A percentile compares a stretch with the other conserved stretches of the same genome.
phyloP scores from a whole-genome alignment of 768 basidiomycete genomes.

The Podaxis pistillaris region DNA sequence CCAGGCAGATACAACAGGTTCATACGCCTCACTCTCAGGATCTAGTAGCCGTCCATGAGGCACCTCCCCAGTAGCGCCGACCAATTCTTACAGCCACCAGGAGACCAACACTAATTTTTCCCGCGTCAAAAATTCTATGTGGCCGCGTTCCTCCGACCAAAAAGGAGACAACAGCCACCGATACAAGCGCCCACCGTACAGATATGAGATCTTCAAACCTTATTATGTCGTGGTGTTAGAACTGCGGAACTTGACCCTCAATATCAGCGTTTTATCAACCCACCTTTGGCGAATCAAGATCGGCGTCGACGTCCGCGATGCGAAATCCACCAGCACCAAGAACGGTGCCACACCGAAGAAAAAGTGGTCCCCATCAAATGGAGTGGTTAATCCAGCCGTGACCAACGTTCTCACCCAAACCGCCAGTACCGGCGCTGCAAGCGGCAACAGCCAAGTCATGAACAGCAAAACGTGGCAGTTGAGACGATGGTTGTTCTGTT shows the following conservation, averaged over 20 bases:
- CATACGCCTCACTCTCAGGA: not conserved
- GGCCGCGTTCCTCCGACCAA: constrained; percentile 65
- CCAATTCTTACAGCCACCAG: constrained; percentile 48
- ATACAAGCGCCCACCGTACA: constrained; percentile 52
- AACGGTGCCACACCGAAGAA: constrained; percentile 64
- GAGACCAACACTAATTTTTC: constrained; percentile 45
- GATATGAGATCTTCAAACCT: constrained; percentile 43
- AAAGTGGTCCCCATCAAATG: constrained; percentile 82
- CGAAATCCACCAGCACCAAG: constrained; percentile 60
- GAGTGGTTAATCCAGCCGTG: constrained; percentile 74
- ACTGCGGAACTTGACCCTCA: not conserved
- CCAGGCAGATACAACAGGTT: not conserved
- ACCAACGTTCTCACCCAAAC: constrained; percentile 89
- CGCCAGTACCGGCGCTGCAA: constrained; percentile 71
- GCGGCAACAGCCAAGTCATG: constrained; percentile 79
- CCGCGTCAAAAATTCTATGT: constrained; percentile 64
- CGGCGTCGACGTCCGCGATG: constrained; percentile 45
- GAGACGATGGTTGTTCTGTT: constrained; percentile 41
- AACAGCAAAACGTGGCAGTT: constrained; percentile 66
- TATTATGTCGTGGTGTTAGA: constrained; percentile 10
- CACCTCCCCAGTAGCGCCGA: constrained; percentile 47
- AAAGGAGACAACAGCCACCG: constrained; percentile 54
- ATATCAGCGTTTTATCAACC: constrained; percentile 14
- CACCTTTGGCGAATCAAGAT: constrained; percentile 45
- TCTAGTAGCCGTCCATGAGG: constrained; percentile 25